Conservation (phyloP, 83 land plant genomes). For the Diphasiastrum complanatum region DNA sequence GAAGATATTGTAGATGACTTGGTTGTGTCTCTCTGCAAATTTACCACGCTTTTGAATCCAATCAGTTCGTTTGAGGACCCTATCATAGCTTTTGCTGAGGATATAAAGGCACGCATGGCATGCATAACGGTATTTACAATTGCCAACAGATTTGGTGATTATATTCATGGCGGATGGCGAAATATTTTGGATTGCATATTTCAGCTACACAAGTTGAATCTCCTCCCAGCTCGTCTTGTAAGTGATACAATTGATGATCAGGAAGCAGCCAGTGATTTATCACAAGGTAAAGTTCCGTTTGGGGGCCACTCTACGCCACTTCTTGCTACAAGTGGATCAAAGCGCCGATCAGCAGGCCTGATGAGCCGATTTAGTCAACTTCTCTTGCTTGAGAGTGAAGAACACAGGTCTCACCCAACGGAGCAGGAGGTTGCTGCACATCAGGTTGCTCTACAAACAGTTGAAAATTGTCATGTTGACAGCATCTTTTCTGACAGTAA, state of each 20-base stretch:
- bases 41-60: conserved; percentile 76
- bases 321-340: conserved; percentile 20
- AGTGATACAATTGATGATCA: conserved; percentile 59
- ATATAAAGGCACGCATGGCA: conserved; percentile 75
- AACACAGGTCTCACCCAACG: conserved; percentile 41
- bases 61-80: conserved; percentile 69
- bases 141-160: conserved; percentile 63
- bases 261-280: conserved; percentile 42
- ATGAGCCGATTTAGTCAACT: conserved; percentile 78
- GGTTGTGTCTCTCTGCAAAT: conserved; percentile 73
- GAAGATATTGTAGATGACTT: conserved; percentile 83
- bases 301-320: conserved; percentile 23
- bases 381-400: conserved; percentile 50
- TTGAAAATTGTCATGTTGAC: conserved; percentile 79
- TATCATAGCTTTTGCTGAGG: conserved; percentile 58
- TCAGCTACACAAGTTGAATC: conserved; percentile 67
- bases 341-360: conserved; percentile 47
- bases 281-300: conserved; percentile 24
- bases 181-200: conserved; percentile 84
- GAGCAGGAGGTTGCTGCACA: conserved; percentile 91
- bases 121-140: conserved; percentile 83
- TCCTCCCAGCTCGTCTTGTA: conserved; percentile 63
- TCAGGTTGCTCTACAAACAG: conserved; percentile 60
- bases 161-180: conserved; percentile 74
- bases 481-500: conserved; percentile 64